Evolutionary conservation across 352 stramenopile genomes (phyloP).

Genomic region (Pilasporangium apinafurcum): DNA sequence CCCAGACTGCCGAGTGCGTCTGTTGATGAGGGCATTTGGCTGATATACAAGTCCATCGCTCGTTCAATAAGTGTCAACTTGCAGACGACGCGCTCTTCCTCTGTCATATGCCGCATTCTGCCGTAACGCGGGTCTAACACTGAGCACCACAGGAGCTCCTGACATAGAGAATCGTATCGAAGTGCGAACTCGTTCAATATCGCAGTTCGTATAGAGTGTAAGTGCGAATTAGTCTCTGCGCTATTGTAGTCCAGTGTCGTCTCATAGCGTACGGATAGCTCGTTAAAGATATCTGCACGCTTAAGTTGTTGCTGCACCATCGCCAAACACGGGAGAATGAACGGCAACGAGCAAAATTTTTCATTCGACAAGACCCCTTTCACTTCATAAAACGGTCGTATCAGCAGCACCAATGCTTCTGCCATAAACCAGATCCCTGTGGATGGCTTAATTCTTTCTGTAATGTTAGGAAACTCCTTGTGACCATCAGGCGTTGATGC

Average conservation of each 20-base stretch:
- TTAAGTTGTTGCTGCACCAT: constrained; percentile 26
- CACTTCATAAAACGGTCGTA: constrained; percentile 35
- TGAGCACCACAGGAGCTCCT: constrained; percentile 28
- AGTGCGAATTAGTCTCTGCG: not conserved
- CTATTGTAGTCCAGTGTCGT: not conserved
- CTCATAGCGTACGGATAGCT: constrained; percentile 9
- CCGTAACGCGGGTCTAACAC: constrained; percentile 37
- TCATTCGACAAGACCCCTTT: constrained; percentile 25
- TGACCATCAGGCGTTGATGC: constrained; percentile 1
- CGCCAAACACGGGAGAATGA: constrained; percentile 25
- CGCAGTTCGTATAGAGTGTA: constrained; percentile 9
- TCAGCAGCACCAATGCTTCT: constrained; percentile 30
- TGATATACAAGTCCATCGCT: constrained; percentile 14
- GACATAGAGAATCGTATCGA: constrained; percentile 9
- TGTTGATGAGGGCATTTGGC: constrained; percentile 12
- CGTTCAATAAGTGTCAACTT: constrained; percentile 9
- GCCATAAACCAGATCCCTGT: constrained; percentile 20
- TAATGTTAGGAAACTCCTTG: not conserved
- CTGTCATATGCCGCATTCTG: constrained; percentile 30
- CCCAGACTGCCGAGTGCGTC: constrained; percentile 5
- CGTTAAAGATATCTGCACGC: constrained; percentile 17
- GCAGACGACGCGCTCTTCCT: constrained; percentile 22
- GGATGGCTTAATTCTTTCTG: constrained; percentile 5
- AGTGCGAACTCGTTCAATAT: constrained; percentile 4
- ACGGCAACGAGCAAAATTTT: constrained; percentile 22